These are phyloP conservation scores for Diutina catenulata DNA, from an alignment of 1,139 yeast genomes.

Conservation along the genomic window DNA sequence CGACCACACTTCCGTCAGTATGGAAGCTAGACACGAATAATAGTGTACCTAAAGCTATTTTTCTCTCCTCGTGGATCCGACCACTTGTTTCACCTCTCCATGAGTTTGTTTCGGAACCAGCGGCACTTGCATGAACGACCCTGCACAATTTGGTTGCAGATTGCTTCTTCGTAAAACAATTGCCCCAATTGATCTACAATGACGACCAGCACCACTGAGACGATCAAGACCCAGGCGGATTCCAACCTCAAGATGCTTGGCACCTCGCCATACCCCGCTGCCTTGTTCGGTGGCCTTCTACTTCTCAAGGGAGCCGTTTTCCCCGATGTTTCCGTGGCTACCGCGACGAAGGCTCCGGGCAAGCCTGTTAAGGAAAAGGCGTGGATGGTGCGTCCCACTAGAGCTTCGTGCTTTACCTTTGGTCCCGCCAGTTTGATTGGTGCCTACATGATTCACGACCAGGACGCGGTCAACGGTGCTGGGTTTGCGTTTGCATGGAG, in stretches of 20 bases:
- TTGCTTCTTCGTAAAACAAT: too few relatives aligned
- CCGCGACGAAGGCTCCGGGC: not conserved
- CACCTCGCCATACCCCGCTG: slow-evolving; percentile 1
- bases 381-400: slow-evolving; percentile 21
- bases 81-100: too few relatives aligned
- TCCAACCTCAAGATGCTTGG: not conserved
- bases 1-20: too few relatives aligned
- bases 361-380: not conserved
- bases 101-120: too few relatives aligned
- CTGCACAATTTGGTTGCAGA: too few relatives aligned
- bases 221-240: slow-evolving; percentile 1
- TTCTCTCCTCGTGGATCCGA: too few relatives aligned
- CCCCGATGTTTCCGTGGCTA: not conserved
- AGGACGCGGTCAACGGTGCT: slow-evolving; percentile 62
- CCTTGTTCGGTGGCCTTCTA: not conserved
- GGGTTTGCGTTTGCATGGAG: slow-evolving; percentile 91
- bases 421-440: slow-evolving; percentile 20
- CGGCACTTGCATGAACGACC: too few relatives aligned
- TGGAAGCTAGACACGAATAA: too few relatives aligned
- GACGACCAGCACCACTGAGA: too few relatives aligned
- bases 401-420: slow-evolving; percentile 22
- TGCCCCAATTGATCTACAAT: too few relatives aligned
- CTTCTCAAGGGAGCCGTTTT: not conserved
- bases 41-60: too few relatives aligned
- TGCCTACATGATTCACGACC: not conserved